Evolutionary conservation across 495 filamentous ascomycete genomes (phyloP).

Genomic region (Penicillium taxi): DNA sequence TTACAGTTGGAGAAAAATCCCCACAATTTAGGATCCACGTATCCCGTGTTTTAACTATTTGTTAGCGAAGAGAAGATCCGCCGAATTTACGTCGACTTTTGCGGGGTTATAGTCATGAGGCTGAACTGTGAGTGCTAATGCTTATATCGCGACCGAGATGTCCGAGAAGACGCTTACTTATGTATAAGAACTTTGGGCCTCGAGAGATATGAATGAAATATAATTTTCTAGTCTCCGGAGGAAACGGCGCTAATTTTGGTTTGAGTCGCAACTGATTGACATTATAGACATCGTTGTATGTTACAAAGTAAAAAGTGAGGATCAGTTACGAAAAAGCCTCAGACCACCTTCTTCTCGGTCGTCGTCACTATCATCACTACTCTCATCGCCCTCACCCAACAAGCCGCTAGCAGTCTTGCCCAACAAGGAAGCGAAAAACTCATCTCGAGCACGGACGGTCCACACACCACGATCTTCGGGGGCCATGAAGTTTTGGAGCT

Average conservation of each 20-base stretch:
- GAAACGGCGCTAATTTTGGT: too few species aligned
- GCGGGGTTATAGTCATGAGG: not conserved
- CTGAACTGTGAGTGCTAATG: not conserved
- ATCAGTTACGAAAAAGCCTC: slow-evolving; percentile 60
- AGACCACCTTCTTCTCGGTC: slow-evolving; percentile 59
- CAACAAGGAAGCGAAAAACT: slow-evolving; percentile 84
- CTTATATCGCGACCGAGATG: not conserved
- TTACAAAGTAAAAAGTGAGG: not conserved
- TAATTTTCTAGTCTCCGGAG: too few species aligned
- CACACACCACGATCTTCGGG: slow-evolving; percentile 72
- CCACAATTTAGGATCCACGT: too few species aligned
- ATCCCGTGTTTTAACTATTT: too few species aligned
- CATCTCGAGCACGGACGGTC: slow-evolving; percentile 69
- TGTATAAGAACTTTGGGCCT: not conserved
- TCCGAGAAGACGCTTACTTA: not conserved
- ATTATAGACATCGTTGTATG: slow-evolving; percentile 1
- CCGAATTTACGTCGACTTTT: too few species aligned
- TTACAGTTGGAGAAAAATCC: too few species aligned
- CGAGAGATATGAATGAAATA: not conserved
- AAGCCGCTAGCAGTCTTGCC: slow-evolving; percentile 60
- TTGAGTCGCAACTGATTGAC: too few species aligned
- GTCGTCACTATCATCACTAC: slow-evolving; percentile 39
- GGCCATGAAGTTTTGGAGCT: slow-evolving; percentile 96
- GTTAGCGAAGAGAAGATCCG: too few species aligned
- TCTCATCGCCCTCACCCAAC: slow-evolving; percentile 61